Percentiles rank a stretch among this genome's conserved stretches.
Evolutionary conservation across 2,329 filamentous ascomycete species (phyloP).

Genomic region (Alternaria brassicicola): DNA sequence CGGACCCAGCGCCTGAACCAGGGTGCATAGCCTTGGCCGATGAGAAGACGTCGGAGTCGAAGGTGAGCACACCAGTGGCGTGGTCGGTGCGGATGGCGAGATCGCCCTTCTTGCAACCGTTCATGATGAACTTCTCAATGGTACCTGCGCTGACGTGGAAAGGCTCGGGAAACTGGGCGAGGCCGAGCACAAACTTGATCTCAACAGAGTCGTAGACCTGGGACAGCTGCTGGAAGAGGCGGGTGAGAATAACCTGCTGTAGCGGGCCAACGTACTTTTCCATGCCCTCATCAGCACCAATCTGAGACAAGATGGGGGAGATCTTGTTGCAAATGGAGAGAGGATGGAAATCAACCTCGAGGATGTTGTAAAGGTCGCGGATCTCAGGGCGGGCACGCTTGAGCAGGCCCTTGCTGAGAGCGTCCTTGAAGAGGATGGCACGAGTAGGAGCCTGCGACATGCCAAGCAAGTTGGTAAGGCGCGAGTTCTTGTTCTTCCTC

Average conservation of each 20-base stretch:
- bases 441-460: constrained; percentile 91
- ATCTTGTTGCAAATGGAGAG: constrained; percentile 99
- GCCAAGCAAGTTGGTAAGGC: constrained; percentile 91
- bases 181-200: constrained; percentile 87
- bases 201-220: constrained; percentile 99
- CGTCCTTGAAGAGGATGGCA: constrained; percentile 91
- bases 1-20: constrained; percentile 82
- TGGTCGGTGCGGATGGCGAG: constrained; percentile 96
- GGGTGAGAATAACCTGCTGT: constrained; percentile 97
- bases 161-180: constrained; percentile 94
- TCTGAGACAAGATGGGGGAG: constrained; percentile 91
- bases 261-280: constrained; percentile 94
- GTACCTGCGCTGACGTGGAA: constrained; percentile 90
- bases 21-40: constrained; percentile 90
- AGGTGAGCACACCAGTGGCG: constrained; percentile 91
- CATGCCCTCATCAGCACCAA: constrained; percentile 93
- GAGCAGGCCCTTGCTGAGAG: constrained; percentile 90
- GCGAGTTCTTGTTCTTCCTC: constrained; percentile 98
- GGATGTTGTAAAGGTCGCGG: constrained; percentile 94
- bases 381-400: constrained; percentile 94
- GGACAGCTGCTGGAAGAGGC: constrained; percentile 97
- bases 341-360: constrained; percentile 98
- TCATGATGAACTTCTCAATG: constrained; percentile 99
- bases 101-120: constrained; percentile 99
- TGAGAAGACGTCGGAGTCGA: constrained; percentile 98